Percentiles rank a stretch among this genome's conserved stretches.
Evolutionary conservation across 306 rosid genomes (phyloP).

Genomic region (Senna siamea): DNA sequence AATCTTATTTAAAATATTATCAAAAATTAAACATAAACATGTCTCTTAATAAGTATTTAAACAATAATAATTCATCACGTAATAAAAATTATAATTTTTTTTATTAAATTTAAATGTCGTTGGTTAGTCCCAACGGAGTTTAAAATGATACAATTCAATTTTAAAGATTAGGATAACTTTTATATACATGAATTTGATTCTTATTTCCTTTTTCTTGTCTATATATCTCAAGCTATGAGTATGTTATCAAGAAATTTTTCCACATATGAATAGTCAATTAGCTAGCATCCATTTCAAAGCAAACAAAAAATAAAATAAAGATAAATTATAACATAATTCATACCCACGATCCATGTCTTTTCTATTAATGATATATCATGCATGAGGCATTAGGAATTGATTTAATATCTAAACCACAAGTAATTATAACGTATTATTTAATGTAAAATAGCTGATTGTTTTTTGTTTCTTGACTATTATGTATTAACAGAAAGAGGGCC

Average conservation of each 20-base stretch:
- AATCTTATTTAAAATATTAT: too few relatives aligned
- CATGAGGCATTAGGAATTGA: not conserved
- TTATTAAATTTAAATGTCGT: too few relatives aligned
- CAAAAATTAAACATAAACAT: too few relatives aligned
- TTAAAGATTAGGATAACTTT: too few relatives aligned
- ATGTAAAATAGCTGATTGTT: not conserved
- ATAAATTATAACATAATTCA: not conserved
- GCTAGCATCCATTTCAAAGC: not conserved
- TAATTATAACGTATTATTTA: not conserved
- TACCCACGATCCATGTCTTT: not conserved
- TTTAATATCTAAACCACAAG: not conserved
- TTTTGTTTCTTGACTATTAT: not conserved
- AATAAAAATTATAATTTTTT: too few relatives aligned
- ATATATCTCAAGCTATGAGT: not conserved
- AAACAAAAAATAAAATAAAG: not conserved
- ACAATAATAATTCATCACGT: too few relatives aligned
- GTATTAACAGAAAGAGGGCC: constrained; percentile 1
- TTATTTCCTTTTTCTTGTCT: too few relatives aligned
- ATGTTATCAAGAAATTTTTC: too few relatives aligned
- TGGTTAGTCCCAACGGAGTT: too few relatives aligned
- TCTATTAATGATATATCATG: not conserved
- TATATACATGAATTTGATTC: not conserved
- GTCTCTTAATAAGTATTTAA: too few relatives aligned
- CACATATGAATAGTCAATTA: not conserved
- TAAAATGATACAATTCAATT: too few relatives aligned